These are phyloP conservation scores for Naganishia sp. DNA, from an alignment of 1,284 basidiomycete species.

Conservation along the genomic window DNA sequence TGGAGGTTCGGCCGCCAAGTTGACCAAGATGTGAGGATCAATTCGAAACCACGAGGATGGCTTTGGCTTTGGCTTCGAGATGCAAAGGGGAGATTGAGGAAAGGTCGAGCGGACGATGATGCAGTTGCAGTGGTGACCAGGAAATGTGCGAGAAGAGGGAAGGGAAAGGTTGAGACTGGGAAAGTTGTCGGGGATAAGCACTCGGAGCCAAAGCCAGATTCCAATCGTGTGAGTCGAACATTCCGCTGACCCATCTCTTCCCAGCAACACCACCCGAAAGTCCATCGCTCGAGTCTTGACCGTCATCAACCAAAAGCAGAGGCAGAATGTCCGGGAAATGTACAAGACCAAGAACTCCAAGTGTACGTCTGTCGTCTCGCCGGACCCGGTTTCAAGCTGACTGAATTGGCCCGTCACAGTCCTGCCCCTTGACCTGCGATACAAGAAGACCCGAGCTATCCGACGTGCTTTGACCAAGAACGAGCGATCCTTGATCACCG, in stretches of 20 bases:
- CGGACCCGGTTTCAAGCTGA: background rate
- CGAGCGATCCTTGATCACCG: slow-evolving; percentile 78
- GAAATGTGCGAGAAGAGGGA: background rate
- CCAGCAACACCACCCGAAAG: slow-evolving; percentile 94
- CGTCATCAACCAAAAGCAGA: slow-evolving; percentile 97
- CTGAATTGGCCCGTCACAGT: slow-evolving; percentile 46
- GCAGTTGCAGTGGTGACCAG: background rate
- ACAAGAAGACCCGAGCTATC: slow-evolving; percentile 99
- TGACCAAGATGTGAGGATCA: slow-evolving; percentile 88
- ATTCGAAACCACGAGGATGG: slow-evolving; percentile 25
- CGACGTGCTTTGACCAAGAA: slow-evolving; percentile 89
- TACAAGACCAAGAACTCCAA: slow-evolving; percentile 98
- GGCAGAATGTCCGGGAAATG: slow-evolving; percentile 94
- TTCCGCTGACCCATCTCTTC: slow-evolving; percentile 6
- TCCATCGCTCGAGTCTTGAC: slow-evolving; percentile 98
- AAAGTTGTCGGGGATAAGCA: too few relatives aligned
- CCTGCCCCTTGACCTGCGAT: slow-evolving; percentile 93
- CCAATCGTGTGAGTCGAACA: background rate
- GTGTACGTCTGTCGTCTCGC: slow-evolving; percentile 40
- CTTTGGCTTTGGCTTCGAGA: slow-evolving; percentile 14
- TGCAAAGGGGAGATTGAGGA: background rate
- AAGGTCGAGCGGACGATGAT: background rate
- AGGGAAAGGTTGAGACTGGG: background rate
- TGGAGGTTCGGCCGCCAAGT: slow-evolving; percentile 91
- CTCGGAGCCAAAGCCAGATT: slow-evolving; percentile 10